These are phyloP conservation scores for Backusella tarrabulga DNA, from an alignment of 192 early-diverging fungal species.

Conservation along the genomic window DNA sequence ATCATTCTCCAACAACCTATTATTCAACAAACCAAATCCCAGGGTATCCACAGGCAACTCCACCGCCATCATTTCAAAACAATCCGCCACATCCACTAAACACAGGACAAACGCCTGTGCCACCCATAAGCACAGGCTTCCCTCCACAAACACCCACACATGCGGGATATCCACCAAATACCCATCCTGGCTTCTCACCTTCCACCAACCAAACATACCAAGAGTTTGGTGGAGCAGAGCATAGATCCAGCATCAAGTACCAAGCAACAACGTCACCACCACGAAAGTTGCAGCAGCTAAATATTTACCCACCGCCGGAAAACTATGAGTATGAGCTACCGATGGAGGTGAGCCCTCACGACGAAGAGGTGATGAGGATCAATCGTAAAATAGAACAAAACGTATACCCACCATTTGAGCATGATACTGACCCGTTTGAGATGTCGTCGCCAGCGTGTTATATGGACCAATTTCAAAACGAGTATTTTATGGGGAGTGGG, in stretches of 20 bases:
- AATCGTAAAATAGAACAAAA: background rate
- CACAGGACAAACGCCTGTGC: background rate
- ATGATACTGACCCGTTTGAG: background rate
- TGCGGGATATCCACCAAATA: background rate
- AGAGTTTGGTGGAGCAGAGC: background rate
- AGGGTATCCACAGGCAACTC: background rate
- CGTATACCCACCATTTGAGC: background rate
- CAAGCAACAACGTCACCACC: background rate
- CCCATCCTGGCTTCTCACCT: background rate
- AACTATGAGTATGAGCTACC: background rate
- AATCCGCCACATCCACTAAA: background rate
- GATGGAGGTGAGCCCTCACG: background rate
- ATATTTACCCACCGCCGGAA: background rate
- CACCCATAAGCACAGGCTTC: background rate
- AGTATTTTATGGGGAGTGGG: background rate
- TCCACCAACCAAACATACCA: background rate
- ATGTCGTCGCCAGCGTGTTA: background rate
- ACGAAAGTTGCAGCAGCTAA: background rate
- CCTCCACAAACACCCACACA: background rate
- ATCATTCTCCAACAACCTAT: background rate
- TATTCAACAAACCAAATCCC: background rate
- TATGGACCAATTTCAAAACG: background rate
- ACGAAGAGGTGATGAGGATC: background rate
- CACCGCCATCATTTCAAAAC: background rate
- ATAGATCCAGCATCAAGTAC: background rate